Evolutionary conservation across 1,284 basidiomycete species (phyloP).

Genomic region (Anthracocystis panici-leucophaei): DNA sequence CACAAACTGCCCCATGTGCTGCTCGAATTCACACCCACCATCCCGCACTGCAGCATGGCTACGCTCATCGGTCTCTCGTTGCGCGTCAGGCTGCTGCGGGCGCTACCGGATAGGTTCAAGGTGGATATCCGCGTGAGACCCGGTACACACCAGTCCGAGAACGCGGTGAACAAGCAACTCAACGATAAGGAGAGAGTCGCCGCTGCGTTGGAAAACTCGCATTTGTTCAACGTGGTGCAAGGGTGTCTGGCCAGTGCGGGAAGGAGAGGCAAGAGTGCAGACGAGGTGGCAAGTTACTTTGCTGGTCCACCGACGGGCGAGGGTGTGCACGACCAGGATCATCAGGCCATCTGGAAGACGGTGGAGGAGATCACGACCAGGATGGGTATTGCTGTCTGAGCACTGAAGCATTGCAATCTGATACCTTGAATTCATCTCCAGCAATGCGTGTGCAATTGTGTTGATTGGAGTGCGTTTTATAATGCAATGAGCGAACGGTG

Average conservation of each 20-base stretch:
- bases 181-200: slow-evolving; percentile 99
- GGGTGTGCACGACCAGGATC: slow-evolving; percentile 17
- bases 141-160: slow-evolving; percentile 94
- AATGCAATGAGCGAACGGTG: slow-evolving; percentile 9
- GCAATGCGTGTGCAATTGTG: background rate
- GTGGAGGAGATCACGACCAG: slow-evolving; percentile 45
- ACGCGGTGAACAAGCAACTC: slow-evolving; percentile 96
- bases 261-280: slow-evolving; percentile 66
- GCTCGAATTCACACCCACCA: slow-evolving; percentile 82
- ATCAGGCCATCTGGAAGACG: slow-evolving; percentile 48
- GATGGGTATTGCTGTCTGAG: slow-evolving; percentile 42
- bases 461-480: background rate
- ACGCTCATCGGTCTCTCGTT: slow-evolving; percentile 95
- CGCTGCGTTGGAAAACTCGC: slow-evolving; percentile 92
- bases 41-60: slow-evolving; percentile 98
- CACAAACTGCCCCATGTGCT: slow-evolving; percentile 73
- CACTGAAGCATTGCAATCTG: no score
- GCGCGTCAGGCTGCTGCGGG: slow-evolving; percentile 87
- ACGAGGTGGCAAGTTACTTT: slow-evolving; percentile 38
- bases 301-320: slow-evolving; percentile 19
- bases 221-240: slow-evolving; percentile 88
- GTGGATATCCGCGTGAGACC: slow-evolving; percentile 92
- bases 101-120: slow-evolving; percentile 91
- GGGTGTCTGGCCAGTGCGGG: slow-evolving; percentile 79
- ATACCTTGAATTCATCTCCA: background rate